Base-by-base conservation (phyloP, 148 eudicot species). In the Pouteria glomerata region DNA sequence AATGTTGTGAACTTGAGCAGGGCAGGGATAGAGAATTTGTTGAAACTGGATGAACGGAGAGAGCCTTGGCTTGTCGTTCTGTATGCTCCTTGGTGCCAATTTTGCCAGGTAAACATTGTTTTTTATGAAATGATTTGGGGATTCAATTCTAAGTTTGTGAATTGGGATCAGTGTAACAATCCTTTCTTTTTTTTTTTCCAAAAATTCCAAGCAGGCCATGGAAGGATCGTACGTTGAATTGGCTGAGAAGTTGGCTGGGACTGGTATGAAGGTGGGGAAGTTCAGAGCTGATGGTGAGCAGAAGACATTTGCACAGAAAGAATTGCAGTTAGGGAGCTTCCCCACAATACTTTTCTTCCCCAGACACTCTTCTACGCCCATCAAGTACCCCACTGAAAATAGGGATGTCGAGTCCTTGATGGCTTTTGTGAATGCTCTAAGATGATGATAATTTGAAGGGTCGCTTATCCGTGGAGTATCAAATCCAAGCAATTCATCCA, bases 1-100 rank as follows among this genome's bases (percentile, higher is more conserved):
- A 81, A 74, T 60, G 35, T 93, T 27, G 90, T 93, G 35, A 79
- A 50, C 29, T 77, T 93, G 85, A 85, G 80, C 71, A 82, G 92
- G 77, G 64, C 76, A 0, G 98, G 98, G 3, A 82, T 93, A 10
- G 97, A 93, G 78, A 93, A 93, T 60, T 72, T 93, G 84, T 18
- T 83, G 82, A 89, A 75, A 26, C 72, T 90, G 78, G 86, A 87
- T 50, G 78, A 86, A 56, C 74, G 97, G 56, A 83, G 71, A 61
- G 97, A 93, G 61, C 79, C 95, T 63, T 93, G 97, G 98, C 35
- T 90, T 1, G 92, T 90, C 10, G 97, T 93, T 53, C 88, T 89
- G 21, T 90, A 90, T 21, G 98, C 98, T 1, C 98, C 98, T 0
- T 93, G 98, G 98, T 93, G 98, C 89, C 84, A 34, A 3, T 93